A percentile compares a stretch with the other conserved stretches of the same genome.
Conservation (phyloP, 1,284 basidiomycete species). For the Rhodotorula sp. region DNA sequence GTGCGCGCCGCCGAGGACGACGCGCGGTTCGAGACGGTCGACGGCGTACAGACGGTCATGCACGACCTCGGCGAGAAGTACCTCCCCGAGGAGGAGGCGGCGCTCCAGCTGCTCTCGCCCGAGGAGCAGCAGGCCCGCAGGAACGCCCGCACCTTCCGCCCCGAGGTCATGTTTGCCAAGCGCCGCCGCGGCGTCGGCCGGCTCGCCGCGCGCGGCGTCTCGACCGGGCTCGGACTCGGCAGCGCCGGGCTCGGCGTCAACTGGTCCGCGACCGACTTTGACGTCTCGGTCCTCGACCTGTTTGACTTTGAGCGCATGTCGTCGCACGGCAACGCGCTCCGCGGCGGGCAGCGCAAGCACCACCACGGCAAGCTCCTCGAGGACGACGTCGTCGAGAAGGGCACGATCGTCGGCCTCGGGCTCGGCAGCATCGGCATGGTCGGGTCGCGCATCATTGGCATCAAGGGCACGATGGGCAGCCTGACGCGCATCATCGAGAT, state of each 20-base stretch:
- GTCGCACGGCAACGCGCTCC: slow-evolving; percentile 53
- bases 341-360: slow-evolving; percentile 41
- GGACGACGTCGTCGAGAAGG: slow-evolving; percentile 62
- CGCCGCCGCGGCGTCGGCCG: slow-evolving; percentile 56
- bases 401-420: slow-evolving; percentile 73
- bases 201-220: slow-evolving; percentile 35
- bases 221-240: slow-evolving; percentile 50
- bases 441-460: slow-evolving; percentile 74
- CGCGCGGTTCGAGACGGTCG: slow-evolving; percentile 68
- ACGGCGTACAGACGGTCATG: slow-evolving; percentile 69
- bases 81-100: slow-evolving; percentile 60
- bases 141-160: slow-evolving; percentile 73
- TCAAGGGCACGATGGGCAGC: slow-evolving; percentile 74
- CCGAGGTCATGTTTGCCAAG: slow-evolving; percentile 89
- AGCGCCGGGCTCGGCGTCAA: slow-evolving; percentile 35
- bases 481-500: slow-evolving; percentile 72
- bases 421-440: slow-evolving; percentile 86
- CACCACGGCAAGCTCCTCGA: slow-evolving; percentile 43
- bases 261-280: slow-evolving; percentile 48
- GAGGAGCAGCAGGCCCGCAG: slow-evolving; percentile 12
- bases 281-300: slow-evolving; percentile 66
- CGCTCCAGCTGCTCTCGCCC: neutral
- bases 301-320: slow-evolving; percentile 85
- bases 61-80: slow-evolving; percentile 70
- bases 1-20: slow-evolving; percentile 81